Conservation (phyloP, 768 basidiomycete species). For the Serpula lacrymans region DNA sequence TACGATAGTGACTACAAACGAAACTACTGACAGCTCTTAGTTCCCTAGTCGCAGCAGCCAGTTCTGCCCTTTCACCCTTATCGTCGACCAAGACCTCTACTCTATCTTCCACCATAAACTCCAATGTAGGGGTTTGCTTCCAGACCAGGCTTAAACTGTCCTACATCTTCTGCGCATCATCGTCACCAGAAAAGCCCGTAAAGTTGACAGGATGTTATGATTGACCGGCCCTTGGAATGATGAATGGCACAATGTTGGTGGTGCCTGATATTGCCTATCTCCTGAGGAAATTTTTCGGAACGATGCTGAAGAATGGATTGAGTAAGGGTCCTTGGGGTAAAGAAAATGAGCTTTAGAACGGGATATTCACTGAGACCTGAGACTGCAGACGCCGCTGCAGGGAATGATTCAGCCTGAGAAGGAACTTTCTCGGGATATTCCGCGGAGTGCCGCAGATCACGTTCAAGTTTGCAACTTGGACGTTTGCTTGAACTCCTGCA, state of each 20-base stretch:
- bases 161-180: constrained; percentile 18
- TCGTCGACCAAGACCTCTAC: constrained; percentile 51
- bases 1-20: constrained; percentile 2
- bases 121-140: constrained; percentile 43
- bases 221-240: constrained; percentile 50
- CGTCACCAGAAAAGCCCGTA: not conserved
- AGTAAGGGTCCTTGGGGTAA: constrained; percentile 42
- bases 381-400: too few species aligned
- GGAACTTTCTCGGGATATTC: too few species aligned
- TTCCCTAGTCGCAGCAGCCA: constrained; percentile 39
- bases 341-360: constrained; percentile 55
- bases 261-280: constrained; percentile 49
- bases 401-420: too few species aligned
- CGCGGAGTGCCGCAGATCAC: too few species aligned
- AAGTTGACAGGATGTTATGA: constrained; percentile 2
- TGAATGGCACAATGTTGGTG: constrained; percentile 55
- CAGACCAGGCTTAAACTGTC: constrained; percentile 42
- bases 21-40: constrained; percentile 41
- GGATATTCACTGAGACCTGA: too few species aligned
- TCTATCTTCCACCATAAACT: constrained; percentile 49
- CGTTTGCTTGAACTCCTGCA: too few species aligned
- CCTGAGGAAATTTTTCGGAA: constrained; percentile 42
- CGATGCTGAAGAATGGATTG: constrained; percentile 39
- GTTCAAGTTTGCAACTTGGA: too few species aligned
- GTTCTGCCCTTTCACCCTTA: constrained; percentile 29